phyloP scores from a whole-genome alignment of 768 basidiomycete species.

The Lentinula sp. region DNA sequence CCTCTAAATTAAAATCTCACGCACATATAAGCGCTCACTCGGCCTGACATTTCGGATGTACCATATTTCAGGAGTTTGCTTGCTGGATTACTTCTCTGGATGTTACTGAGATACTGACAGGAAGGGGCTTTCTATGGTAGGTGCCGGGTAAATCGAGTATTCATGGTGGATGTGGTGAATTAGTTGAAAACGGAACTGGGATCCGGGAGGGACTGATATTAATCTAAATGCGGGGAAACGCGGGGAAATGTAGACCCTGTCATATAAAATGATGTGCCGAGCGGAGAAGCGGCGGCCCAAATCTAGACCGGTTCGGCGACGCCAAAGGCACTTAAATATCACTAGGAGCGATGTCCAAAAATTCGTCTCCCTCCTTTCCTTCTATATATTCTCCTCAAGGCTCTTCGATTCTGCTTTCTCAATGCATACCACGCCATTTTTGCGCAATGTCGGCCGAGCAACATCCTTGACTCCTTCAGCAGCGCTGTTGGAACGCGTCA shows the following conservation, averaged over 20 bases:
- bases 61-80: too few species aligned
- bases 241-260: not conserved
- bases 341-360: not conserved
- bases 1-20: too few species aligned
- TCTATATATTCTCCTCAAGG: not conserved
- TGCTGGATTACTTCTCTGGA: too few species aligned
- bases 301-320: not conserved
- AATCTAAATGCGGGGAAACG: not conserved
- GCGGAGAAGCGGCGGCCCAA: not conserved
- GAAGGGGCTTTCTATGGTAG: too few species aligned
- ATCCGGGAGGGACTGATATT: not conserved
- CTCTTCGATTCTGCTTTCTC: not conserved
- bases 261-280: not conserved
- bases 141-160: too few species aligned
- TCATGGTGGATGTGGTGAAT: too few species aligned
- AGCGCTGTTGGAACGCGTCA: constrained; percentile 34
- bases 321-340: not conserved
- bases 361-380: not conserved
- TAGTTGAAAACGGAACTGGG: too few species aligned
- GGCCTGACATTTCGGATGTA: too few species aligned
- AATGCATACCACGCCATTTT: not conserved
- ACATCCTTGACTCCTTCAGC: constrained; percentile 19
- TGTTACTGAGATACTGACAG: too few species aligned
- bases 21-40: too few species aligned
- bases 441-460: not conserved